Evolutionary conservation across 2,329 filamentous ascomycete species (phyloP), one percentile per base, ranked within the genome.

Genomic region (Trichoderma harzianum): DNA sequence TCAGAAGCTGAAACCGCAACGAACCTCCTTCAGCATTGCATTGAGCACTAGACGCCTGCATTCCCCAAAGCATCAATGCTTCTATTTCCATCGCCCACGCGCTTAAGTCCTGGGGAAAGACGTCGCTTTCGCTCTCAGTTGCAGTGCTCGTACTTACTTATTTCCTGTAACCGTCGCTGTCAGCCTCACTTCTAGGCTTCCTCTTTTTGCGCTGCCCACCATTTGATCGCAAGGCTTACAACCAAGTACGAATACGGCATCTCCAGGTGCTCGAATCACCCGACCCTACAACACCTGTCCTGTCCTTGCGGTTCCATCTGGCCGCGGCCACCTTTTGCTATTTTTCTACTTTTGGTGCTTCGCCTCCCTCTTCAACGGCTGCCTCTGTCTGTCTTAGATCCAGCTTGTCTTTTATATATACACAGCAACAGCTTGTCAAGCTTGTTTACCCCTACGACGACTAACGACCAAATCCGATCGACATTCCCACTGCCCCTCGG

Each of bases 241-340:
- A 14, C 39, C 53, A 61, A 51, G 28, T 63, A 63, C 70, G 70
- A 72, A 72, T 72, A 72, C 70, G 70, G 39, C 39, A 28, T 58
- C 39, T 36, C 62, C 57, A 68, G 53, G 24, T 63, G 70, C 53
- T 63, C 70, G 47, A 34, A 72, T 72, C 70, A 72, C 70, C 61
- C 70, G 70, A 72, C 70, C 64, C 10, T n/a, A 43, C 32, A 53
- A 65, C 51, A 8, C 28, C 57, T 34, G 28, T 21, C 16, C 43
- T 51, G 43, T 47, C n/a, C 55, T 12, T 51, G 18, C 12, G 36
- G 60, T 71, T 71, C 32, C 57, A 30, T n/a, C 43, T 63, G 21
- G 69, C 60, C 28, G 51, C 26, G 26, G 34, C 60, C 61, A 62
- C 53, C 63, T 62, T 67, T 57, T 57, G 28, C 11, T 21, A 30